A percentile compares a stretch with the other conserved stretches of the same genome.
phyloP scores from a whole-genome alignment of 345 rosid species.

The Citrus glauca region DNA sequence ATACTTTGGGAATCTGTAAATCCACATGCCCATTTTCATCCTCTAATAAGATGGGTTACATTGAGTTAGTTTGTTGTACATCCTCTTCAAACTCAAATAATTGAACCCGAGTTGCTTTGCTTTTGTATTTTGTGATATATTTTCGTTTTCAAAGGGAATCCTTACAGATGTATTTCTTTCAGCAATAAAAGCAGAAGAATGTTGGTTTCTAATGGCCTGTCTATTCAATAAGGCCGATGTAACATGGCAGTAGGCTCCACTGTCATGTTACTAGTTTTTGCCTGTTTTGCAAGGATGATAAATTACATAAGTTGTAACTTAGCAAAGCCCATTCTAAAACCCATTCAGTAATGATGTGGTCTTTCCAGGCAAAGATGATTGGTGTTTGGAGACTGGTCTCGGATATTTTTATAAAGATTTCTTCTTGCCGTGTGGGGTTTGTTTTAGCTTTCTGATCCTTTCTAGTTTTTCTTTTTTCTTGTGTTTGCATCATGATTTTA shows the following conservation, averaged over 20 bases:
- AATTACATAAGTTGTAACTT: too few species aligned
- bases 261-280: too few species aligned
- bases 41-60: not conserved
- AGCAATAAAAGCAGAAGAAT: not conserved
- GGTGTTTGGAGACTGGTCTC: not conserved
- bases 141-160: not conserved
- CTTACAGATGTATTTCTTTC: not conserved
- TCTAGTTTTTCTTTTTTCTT: not conserved
- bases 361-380: not conserved
- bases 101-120: not conserved
- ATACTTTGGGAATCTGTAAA: constrained; percentile 7
- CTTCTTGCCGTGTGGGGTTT: not conserved
- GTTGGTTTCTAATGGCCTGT: not conserved
- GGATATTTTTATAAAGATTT: not conserved
- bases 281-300: too few species aligned
- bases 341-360: not conserved
- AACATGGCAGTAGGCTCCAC: too few species aligned
- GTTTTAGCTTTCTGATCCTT: not conserved
- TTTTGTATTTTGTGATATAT: not conserved
- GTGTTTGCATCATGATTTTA: not conserved
- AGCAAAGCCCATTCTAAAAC: not conserved
- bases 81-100: not conserved
- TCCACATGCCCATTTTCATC: not conserved
- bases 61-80: constrained; percentile 5
- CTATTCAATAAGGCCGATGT: not conserved